Evolutionary conservation across 306 rosid species (phyloP).

Genomic region (Sechiopsis laciniata): DNA sequence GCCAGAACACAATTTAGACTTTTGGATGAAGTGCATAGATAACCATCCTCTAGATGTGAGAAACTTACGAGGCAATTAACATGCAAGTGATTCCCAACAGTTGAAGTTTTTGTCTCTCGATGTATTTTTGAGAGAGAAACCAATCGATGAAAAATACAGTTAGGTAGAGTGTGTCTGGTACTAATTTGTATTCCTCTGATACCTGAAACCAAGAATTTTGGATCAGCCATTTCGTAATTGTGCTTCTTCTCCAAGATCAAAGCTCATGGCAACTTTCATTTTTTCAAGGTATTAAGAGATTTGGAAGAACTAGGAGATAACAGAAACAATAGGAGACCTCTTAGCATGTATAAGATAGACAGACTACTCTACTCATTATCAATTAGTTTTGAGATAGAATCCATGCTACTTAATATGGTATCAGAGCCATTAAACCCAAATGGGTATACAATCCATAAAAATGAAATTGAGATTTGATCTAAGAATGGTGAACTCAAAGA

Average conservation of each 20-base stretch:
- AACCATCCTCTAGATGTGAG: constrained; percentile 23
- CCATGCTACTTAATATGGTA: too few species aligned
- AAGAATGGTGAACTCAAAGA: too few species aligned
- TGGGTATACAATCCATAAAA: too few species aligned
- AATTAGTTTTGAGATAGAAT: too few species aligned
- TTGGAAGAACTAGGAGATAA: neutral
- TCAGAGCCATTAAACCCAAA: too few species aligned
- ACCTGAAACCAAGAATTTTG: constrained; percentile 48
- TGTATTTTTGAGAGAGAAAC: constrained; percentile 67
- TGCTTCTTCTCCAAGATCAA: neutral
- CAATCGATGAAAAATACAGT: constrained; percentile 72
- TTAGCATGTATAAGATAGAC: too few species aligned
- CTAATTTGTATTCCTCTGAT: constrained; percentile 74
- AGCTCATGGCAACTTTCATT: neutral
- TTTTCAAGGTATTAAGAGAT: neutral
- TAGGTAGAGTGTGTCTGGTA: constrained; percentile 74
- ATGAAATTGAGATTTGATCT: too few species aligned
- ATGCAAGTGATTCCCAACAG: constrained; percentile 92
- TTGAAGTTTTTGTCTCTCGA: constrained; percentile 71
- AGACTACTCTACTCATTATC: too few species aligned
- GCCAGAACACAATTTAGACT: constrained; percentile 9
- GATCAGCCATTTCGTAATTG: constrained; percentile 12
- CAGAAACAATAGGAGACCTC: neutral
- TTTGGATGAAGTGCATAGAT: constrained; percentile 18
- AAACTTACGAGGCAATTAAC: constrained; percentile 87